Percentiles rank a stretch among this genome's conserved stretches.
Conservation (phyloP, 225 moss, liverwort and hornwort species). For the Pseudisothecium myosuroides region DNA sequence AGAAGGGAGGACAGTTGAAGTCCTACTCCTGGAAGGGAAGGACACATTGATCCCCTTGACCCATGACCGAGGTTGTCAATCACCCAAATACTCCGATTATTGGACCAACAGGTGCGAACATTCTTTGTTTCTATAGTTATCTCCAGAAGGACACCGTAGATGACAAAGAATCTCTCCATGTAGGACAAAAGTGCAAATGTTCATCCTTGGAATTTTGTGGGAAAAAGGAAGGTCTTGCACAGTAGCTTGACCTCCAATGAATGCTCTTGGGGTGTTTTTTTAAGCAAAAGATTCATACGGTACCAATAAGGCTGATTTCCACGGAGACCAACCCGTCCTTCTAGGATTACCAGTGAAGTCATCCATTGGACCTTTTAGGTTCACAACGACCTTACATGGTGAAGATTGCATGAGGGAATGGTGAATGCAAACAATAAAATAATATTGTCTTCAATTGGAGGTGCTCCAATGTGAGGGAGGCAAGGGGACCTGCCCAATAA, state of each 20-base stretch:
- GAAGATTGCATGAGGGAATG: background rate
- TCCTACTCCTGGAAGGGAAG: too few relatives aligned
- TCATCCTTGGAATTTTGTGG: too few relatives aligned
- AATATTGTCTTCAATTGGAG: background rate
- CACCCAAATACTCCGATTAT: background rate
- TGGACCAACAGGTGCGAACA: background rate
- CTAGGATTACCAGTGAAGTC: background rate
- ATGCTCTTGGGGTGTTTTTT: background rate
- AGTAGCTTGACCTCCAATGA: background rate
- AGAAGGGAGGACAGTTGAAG: background rate
- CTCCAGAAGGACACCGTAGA: rapidly evolving
- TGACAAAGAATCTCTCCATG: background rate
- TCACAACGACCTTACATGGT: background rate
- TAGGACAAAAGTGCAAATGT: background rate
- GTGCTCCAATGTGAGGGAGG: too few relatives aligned
- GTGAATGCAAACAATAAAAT: background rate
- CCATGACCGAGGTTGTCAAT: background rate
- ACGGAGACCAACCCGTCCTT: background rate
- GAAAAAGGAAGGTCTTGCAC: background rate
- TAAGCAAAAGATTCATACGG: background rate
- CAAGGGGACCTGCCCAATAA: rapidly evolving
- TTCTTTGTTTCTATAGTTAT: background rate
- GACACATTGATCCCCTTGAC: background rate
- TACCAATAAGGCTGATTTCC: rapidly evolving
- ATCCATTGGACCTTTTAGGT: background rate